Percentiles rank a stretch among this genome's conserved stretches.
These are phyloP conservation scores for Microbotryum violaceum DNA, from an alignment of 1,284 basidiomycete species.

Conservation along the genomic window DNA sequence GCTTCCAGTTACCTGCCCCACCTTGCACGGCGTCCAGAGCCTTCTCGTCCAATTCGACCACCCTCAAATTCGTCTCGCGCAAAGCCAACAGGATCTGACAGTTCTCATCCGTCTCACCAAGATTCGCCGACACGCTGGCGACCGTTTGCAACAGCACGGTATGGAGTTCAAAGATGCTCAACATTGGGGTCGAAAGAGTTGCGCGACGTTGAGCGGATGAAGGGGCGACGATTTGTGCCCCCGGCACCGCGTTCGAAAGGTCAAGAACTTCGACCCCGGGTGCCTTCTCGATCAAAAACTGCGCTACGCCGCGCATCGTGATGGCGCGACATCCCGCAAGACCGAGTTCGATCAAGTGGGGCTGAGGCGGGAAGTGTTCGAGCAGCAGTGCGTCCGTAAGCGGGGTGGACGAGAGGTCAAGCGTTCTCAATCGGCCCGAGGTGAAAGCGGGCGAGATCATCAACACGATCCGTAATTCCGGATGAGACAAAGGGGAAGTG, in stretches of 20 bases:
- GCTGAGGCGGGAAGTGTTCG: conserved; percentile 55
- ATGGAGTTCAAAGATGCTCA: conserved; percentile 32
- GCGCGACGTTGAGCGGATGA: conserved; percentile 20
- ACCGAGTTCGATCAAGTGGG: conserved; percentile 72
- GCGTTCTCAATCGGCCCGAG: conserved; percentile 67
- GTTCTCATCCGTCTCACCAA: no score
- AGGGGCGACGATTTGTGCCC: conserved; percentile 36
- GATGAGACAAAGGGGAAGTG: conserved; percentile 62
- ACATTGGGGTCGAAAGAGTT: conserved; percentile 11
- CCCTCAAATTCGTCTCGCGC: conserved; percentile 61
- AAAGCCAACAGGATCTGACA: conserved; percentile 13
- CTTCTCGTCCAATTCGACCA: conserved; percentile 75
- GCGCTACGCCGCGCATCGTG: conserved; percentile 57
- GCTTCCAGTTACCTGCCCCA: conserved; percentile 74
- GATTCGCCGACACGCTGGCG: neutral
- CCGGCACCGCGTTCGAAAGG: conserved; percentile 61
- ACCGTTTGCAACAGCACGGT: conserved; percentile 23
- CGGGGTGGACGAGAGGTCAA: conserved; percentile 80
- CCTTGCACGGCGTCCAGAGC: conserved; percentile 63
- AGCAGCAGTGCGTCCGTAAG: conserved; percentile 56
- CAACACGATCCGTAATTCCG: conserved; percentile 64
- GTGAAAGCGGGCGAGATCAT: conserved; percentile 71
- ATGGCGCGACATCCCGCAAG: conserved; percentile 75
- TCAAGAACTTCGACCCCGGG: conserved; percentile 78
- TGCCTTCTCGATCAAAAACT: conserved; percentile 64